Evolutionary conservation across 805 yeast genomes (phyloP).

Genomic region (Cyberlindnera veronae): DNA sequence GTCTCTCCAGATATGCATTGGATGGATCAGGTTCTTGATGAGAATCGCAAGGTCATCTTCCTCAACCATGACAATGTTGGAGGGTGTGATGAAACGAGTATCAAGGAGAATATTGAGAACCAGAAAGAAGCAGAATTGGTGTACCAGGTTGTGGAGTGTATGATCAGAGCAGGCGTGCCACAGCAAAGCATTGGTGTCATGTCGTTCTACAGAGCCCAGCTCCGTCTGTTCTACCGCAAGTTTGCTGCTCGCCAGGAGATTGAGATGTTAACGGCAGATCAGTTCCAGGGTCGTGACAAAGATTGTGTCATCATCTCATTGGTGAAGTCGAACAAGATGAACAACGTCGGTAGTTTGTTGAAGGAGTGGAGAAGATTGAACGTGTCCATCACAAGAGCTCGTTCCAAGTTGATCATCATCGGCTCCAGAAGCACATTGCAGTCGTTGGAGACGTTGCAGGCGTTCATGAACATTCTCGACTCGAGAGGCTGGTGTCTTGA

Average conservation of each 20-base stretch:
- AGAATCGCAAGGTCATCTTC: constrained; percentile 63
- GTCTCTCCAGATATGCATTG: constrained; percentile 35
- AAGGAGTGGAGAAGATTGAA: constrained; percentile 90
- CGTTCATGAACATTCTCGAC: constrained; percentile 57
- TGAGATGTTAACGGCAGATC: constrained; percentile 90
- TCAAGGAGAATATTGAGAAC: constrained; percentile 72
- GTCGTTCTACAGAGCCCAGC: constrained; percentile 84
- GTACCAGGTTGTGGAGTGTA: constrained; percentile 54
- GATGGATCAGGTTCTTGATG: constrained; percentile 55
- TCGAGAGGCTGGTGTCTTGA: constrained; percentile 61
- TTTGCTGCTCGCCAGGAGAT: constrained; percentile 38
- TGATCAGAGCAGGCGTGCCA: constrained; percentile 56
- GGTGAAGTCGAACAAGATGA: constrained; percentile 72
- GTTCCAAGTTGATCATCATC: constrained; percentile 73
- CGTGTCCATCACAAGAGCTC: constrained; percentile 92
- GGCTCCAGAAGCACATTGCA: constrained; percentile 59
- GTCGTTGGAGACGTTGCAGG: constrained; percentile 21
- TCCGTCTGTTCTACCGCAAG: constrained; percentile 41
- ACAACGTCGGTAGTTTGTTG: constrained; percentile 70
- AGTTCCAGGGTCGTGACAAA: constrained; percentile 94
- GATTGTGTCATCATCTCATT: constrained; percentile 86
- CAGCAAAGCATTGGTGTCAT: constrained; percentile 73
- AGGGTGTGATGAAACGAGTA: constrained; percentile 45
- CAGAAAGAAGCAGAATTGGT: constrained; percentile 67
- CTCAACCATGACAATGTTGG: constrained; percentile 72